phyloP scores from a whole-genome alignment of 768 basidiomycete species.

The Hirschioporus abietinus region DNA sequence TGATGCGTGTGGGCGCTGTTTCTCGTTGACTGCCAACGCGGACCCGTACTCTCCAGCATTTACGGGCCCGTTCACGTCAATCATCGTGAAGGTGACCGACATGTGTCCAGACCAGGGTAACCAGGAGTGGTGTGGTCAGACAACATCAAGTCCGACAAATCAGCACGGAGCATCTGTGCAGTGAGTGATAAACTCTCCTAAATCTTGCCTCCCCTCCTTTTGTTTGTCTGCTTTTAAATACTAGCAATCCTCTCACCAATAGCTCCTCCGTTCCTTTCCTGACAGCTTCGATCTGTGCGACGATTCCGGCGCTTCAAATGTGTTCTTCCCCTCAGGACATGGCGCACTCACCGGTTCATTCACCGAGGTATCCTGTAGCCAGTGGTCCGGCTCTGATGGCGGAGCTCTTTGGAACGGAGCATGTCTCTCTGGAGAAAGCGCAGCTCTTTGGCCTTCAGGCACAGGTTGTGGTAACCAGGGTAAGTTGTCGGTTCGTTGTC shows the following conservation, averaged over 20 bases:
- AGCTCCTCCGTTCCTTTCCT: neutral
- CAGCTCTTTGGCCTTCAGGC: slow-evolving; percentile 43
- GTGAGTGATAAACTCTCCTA: slow-evolving; percentile 30
- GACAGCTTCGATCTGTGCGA: slow-evolving; percentile 56
- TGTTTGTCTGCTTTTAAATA: neutral
- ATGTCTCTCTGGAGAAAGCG: slow-evolving; percentile 45
- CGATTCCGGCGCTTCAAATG: slow-evolving; percentile 45
- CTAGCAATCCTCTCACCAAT: neutral
- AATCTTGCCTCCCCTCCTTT: neutral
- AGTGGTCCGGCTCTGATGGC: slow-evolving; percentile 54
- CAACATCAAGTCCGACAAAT: slow-evolving; percentile 34
- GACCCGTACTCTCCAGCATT: slow-evolving; percentile 50
- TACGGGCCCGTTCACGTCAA: slow-evolving; percentile 45
- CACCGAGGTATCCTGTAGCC: slow-evolving; percentile 49
- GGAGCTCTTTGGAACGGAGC: slow-evolving; percentile 40
- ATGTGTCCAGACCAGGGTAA: slow-evolving; percentile 44
- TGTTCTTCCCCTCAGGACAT: slow-evolving; percentile 53
- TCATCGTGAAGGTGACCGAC: slow-evolving; percentile 48
- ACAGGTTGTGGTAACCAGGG: slow-evolving; percentile 52
- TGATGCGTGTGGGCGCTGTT: slow-evolving; percentile 60
- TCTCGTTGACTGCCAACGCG: slow-evolving; percentile 40
- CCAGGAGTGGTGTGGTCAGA: slow-evolving; percentile 52
- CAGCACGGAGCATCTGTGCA: slow-evolving; percentile 42
- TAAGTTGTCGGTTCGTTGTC: slow-evolving; percentile 14
- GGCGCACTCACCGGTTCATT: slow-evolving; percentile 49